phyloP scores from a whole-genome alignment of 148 eudicot genomes.

The Amaranthus cruentus region DNA sequence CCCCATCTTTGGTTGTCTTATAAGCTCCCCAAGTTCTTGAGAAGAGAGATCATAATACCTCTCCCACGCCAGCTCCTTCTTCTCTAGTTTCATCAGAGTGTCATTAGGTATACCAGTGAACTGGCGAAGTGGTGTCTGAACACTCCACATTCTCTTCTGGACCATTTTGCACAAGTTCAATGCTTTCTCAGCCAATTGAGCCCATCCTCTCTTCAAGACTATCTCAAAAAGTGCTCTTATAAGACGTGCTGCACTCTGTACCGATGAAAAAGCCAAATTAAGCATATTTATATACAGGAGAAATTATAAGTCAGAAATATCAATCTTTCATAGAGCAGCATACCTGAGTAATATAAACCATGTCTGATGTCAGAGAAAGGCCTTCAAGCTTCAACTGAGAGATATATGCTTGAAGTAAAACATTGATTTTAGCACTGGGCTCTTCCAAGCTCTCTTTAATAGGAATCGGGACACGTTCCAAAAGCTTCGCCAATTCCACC shows the following conservation, averaged over 20 bases:
- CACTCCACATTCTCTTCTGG: conserved; percentile 86
- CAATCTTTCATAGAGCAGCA: conserved; percentile 1
- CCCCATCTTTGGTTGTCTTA: conserved; percentile 75
- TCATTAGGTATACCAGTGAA: conserved; percentile 63
- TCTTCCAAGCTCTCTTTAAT: conserved; percentile 86
- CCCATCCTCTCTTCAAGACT: conserved; percentile 84
- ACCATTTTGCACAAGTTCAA: conserved; percentile 84
- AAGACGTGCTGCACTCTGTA: conserved; percentile 90
- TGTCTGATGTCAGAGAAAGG: conserved; percentile 76
- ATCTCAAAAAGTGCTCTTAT: conserved; percentile 81
- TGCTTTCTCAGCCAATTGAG: conserved; percentile 77
- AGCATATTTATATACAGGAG: too few species aligned
- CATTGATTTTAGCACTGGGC: conserved; percentile 92
- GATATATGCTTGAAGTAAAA: conserved; percentile 81
- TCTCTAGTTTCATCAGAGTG: conserved; percentile 68
- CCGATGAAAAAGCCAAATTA: conserved; percentile 7
- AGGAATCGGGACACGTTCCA: conserved; percentile 86
- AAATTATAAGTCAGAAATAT: too few species aligned
- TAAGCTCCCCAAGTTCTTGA: conserved; percentile 79
- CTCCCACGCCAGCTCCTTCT: conserved; percentile 90
- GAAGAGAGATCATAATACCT: conserved; percentile 87
- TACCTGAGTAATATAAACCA: conserved; percentile 88
- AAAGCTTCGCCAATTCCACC: conserved; percentile 80
- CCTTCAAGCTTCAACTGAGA: conserved; percentile 88
- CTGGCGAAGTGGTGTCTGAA: conserved; percentile 84